Percentiles rank a stretch among this genome's conserved stretches.
Conservation (phyloP, 192 early-diverging fungal species). For the Lobosporangium transversale region DNA sequence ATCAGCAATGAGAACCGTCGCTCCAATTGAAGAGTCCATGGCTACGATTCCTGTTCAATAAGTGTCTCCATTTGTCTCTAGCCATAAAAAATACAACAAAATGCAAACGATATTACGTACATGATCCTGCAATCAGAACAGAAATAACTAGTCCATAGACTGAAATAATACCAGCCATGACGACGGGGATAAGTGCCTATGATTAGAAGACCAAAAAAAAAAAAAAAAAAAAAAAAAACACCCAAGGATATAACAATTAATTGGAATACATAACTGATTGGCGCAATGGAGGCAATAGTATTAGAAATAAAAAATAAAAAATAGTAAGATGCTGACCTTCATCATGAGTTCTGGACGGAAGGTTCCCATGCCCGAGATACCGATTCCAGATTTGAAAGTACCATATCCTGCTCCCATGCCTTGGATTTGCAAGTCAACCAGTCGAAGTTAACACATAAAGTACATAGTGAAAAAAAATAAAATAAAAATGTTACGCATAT, state of each 20-base stretch:
- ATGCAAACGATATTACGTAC: no score
- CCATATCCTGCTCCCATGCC: slow-evolving; percentile 98
- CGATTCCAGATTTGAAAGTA: slow-evolving; percentile 96
- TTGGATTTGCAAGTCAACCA: no score
- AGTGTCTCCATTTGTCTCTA: background rate
- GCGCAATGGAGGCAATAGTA: no score
- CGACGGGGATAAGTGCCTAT: slow-evolving; percentile 92
- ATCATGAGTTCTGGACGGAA: slow-evolving; percentile 92
- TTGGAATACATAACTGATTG: no score
- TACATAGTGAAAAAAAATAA: slow-evolving; percentile 2
- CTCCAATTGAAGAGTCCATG: no score
- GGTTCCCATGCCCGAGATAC: slow-evolving; percentile 94
- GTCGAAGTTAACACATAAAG: background rate
- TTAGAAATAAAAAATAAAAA: slow-evolving; percentile 3
- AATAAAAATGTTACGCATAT: slow-evolving; percentile 1
- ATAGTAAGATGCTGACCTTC: slow-evolving; percentile 59
- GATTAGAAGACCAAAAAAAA: no score
- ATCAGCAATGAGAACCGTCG: no score
- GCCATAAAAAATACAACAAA: no score
- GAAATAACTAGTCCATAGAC: slow-evolving; percentile 98
- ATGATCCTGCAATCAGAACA: slow-evolving; percentile 85
- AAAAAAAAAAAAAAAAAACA: background rate
- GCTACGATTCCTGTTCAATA: no score
- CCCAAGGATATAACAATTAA: no score
- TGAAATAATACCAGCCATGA: slow-evolving; percentile 99